Evolutionary conservation across 2,329 filamentous ascomycete species (phyloP).

Genomic region (Diplodia mutila): DNA sequence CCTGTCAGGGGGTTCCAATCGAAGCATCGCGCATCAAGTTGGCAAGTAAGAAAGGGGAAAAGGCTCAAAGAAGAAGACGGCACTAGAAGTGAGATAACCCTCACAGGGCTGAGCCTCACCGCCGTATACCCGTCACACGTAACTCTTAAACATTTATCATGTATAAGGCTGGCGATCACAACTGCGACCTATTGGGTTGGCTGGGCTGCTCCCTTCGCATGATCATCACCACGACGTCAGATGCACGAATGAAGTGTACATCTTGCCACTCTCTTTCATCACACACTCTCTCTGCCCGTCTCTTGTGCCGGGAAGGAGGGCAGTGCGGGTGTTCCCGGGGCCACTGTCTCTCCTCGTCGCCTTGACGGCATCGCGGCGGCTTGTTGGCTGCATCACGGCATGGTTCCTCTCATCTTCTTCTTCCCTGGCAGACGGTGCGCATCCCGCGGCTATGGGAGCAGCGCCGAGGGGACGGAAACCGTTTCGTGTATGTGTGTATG

Average conservation of each 20-base stretch:
- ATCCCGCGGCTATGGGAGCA: background rate
- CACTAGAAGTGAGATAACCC: no score
- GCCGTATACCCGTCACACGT: no score
- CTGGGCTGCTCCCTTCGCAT: background rate
- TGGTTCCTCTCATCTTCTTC: background rate
- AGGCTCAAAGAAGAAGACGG: no score
- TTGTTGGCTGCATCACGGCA: background rate
- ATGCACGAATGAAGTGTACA: background rate
- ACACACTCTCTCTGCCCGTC: no score
- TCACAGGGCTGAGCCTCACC: no score
- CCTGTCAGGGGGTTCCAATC: no score
- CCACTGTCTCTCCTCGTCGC: background rate
- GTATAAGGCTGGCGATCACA: background rate
- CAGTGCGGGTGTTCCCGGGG: background rate
- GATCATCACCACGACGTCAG: background rate
- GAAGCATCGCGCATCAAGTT: no score
- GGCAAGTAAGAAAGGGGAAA: no score
- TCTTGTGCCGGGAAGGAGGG: background rate
- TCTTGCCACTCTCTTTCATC: background rate
- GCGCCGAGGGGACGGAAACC: background rate
- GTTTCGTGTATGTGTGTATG: background rate
- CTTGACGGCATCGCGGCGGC: background rate
- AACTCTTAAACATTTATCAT: background rate
- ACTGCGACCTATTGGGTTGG: background rate
- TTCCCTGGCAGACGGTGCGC: background rate